Percentiles rank a stretch among this genome's conserved stretches.
Evolutionary conservation across 2,329 filamentous ascomycete genomes (phyloP).

Genomic region (Aphanocladium album): DNA sequence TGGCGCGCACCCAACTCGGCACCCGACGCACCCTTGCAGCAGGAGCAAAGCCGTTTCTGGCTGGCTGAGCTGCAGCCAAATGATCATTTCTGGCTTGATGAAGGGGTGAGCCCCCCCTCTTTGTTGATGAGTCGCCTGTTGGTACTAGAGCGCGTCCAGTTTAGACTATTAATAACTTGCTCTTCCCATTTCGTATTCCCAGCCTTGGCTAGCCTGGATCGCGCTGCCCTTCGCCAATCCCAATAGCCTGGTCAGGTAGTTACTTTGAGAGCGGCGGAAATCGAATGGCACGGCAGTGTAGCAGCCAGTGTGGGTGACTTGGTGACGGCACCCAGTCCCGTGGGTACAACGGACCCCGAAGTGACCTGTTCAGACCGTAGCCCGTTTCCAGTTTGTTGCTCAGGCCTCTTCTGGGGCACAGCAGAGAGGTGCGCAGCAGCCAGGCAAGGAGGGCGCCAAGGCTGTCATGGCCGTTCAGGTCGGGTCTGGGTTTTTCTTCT

Average conservation of each 20-base stretch:
- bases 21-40: not conserved
- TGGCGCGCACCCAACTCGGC: not conserved
- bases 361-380: not conserved
- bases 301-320: not conserved
- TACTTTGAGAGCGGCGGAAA: not conserved
- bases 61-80: not conserved
- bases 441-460: not conserved
- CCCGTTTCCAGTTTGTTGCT: not conserved
- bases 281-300: not conserved
- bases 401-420: not conserved
- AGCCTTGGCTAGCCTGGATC: conserved; percentile 9
- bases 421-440: not conserved
- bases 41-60: not conserved
- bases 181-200: not conserved
- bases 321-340: not conserved
- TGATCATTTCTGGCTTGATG: not conserved
- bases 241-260: not conserved
- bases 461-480: not conserved
- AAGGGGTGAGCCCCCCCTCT: not conserved
- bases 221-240: conserved; percentile 6
- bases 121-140: not conserved
- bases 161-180: conserved; percentile 2
- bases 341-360: not conserved
- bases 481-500: not conserved
- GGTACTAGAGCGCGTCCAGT: not conserved